These are phyloP conservation scores for Gremmenia infestans DNA, from an alignment of 2,329 filamentous ascomycete species.

Conservation along the genomic window DNA sequence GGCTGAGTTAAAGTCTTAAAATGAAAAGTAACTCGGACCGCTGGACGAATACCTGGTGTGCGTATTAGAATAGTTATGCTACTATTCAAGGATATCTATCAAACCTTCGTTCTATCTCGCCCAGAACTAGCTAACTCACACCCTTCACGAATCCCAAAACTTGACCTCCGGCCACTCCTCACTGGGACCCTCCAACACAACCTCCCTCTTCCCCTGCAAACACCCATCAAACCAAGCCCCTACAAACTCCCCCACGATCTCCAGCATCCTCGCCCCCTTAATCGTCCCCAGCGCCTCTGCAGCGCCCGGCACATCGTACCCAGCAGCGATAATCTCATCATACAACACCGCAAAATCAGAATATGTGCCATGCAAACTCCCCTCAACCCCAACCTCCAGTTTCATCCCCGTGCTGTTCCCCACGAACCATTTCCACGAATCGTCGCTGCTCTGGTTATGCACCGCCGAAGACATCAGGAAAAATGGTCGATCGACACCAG, in stretches of 20 bases:
- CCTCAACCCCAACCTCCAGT: conserved; percentile 25
- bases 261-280: conserved; percentile 23
- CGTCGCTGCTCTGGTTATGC: conserved; percentile 20
- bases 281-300: conserved; percentile 26
- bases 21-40: no score
- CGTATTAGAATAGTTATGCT: no score
- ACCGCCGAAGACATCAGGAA: conserved; percentile 25
- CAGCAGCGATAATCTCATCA: conserved; percentile 1
- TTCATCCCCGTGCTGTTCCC: conserved; percentile 19
- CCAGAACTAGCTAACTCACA: no score
- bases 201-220: conserved; percentile 11
- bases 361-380: conserved; percentile 26
- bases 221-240: conserved; percentile 28
- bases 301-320: conserved; percentile 18
- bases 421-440: conserved; percentile 23
- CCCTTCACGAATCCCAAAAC: not conserved
- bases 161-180: conserved; percentile 17
- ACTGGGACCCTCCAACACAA: conserved; percentile 3
- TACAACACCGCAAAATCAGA: conserved; percentile 22
- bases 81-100: no score
- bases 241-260: conserved; percentile 26
- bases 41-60: no score
- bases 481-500: conserved; percentile 25
- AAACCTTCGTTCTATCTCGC: no score
- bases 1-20: no score